Evolutionary conservation across 129 eudicot genomes (phyloP).

Genomic region (Apium graveolens): DNA sequence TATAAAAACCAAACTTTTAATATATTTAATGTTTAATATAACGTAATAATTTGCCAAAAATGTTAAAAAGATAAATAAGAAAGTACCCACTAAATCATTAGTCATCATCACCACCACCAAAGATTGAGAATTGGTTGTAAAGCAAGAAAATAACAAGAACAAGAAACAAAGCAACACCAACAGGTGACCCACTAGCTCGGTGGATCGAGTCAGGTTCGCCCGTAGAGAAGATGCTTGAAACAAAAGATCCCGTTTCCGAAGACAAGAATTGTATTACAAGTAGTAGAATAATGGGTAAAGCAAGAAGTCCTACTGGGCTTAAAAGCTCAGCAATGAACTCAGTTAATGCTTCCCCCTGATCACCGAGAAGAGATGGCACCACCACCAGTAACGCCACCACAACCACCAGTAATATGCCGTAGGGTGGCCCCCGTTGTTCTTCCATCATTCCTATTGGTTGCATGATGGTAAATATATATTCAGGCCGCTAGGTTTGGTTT

Average conservation of each 20-base stretch:
- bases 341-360: constrained; percentile 67
- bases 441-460: constrained; percentile 18
- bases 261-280: constrained; percentile 68
- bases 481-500: background rate
- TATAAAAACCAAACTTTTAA: too few relatives aligned
- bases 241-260: constrained; percentile 65
- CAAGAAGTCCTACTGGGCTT: constrained; percentile 67
- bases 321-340: constrained; percentile 66
- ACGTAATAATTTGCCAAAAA: too few relatives aligned
- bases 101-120: constrained; percentile 80
- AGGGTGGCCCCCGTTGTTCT: constrained; percentile 60
- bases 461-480: background rate
- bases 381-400: constrained; percentile 52
- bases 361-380: constrained; percentile 58
- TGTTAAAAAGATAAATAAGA: background rate
- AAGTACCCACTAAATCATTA: constrained; percentile 20
- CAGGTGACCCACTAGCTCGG: constrained; percentile 91
- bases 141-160: constrained; percentile 58
- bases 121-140: constrained; percentile 54
- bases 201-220: constrained; percentile 83
- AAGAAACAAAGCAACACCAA: constrained; percentile 74
- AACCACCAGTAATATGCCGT: constrained; percentile 61
- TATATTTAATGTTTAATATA: too few relatives aligned
- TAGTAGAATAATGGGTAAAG: constrained; percentile 68
- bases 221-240: constrained; percentile 44